Base-by-base conservation (phyloP, 2,329 filamentous ascomycete genomes). In the Cadophora malorum region DNA sequence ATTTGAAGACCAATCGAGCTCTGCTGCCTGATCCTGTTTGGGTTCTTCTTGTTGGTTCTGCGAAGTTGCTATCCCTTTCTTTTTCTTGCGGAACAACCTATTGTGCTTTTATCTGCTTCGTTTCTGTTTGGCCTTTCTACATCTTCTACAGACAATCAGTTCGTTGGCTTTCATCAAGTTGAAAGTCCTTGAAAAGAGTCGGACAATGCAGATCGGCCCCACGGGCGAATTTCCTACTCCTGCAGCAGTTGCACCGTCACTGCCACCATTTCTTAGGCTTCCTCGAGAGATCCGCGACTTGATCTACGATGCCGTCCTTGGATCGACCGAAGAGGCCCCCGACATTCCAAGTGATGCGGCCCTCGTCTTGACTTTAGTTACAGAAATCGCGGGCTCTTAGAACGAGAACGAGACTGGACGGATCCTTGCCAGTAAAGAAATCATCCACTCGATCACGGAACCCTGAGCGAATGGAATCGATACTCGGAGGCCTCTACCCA, bases 11-110 rank as follows among this genome's bases (percentile, higher is more conserved):
- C 21, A 59, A 45, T 59, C 33, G 35, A 59, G 33, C 10, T 16
- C 41, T 21, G 56, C 35, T 59, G 56, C 56, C 56, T 59, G 38
- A 58, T 35, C n/a, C 53, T 33, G 21, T n/a, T 19, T 16, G 55
- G 21, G 45, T 45, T n/a, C 56, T 41, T 41, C n/a, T 41, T 19
- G 14, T 59, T 25, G 33, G 33, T 38, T 58, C 41, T 6, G 5
- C 12, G 12, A 16, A 6, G 7, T 49, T 49, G 6, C 10, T 1
- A 49, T n/a, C 45, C n/a, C 3, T 21, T 55, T 14, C 9, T 55
- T 14, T 4, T 53, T 31, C 23, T 31, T 53, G 41, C 28, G 28
- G 28, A 5, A 28, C 28, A 28, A 28, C 28, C 28, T 28, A 28
- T 5, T 28, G 28, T 28, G 28, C 28, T 28, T 28, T 28, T 28